Evolutionary conservation across 345 rosid genomes (phyloP).

Genomic region (Kernera saxatilis): DNA sequence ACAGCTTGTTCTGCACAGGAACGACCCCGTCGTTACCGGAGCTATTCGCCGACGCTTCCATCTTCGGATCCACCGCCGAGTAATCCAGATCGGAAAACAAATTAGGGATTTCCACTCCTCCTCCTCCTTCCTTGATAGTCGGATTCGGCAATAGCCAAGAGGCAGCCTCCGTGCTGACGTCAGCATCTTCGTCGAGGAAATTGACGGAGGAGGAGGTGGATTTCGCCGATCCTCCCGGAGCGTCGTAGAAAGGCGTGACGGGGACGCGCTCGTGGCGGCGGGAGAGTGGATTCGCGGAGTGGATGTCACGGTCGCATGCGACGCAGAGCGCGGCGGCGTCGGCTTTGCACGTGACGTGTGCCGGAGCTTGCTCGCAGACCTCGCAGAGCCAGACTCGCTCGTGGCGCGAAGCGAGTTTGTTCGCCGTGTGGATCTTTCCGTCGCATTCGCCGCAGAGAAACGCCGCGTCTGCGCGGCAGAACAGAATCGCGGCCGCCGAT

Average conservation of each 20-base stretch:
- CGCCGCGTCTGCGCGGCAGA: conserved; percentile 85
- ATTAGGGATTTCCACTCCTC: conserved; percentile 40
- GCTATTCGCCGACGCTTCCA: conserved; percentile 57
- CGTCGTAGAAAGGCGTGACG: conserved; percentile 56
- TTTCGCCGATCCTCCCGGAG: neutral
- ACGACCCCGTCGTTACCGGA: conserved; percentile 83
- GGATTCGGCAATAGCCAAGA: conserved; percentile 78
- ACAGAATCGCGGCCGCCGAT: conserved; percentile 66
- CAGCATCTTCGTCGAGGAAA: conserved; percentile 42
- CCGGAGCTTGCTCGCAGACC: conserved; percentile 94
- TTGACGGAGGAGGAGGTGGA: conserved; percentile 34
- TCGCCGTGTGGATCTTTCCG: conserved; percentile 71
- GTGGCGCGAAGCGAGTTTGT: conserved; percentile 93
- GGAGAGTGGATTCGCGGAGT: conserved; percentile 87
- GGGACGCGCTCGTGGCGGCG: conserved; percentile 82
- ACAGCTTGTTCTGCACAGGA: conserved; percentile 46
- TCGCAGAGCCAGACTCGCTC: conserved; percentile 82
- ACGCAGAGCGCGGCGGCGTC: conserved; percentile 91
- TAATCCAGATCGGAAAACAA: conserved; percentile 63
- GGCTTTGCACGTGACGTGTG: conserved; percentile 89
- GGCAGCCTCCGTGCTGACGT: conserved; percentile 60
- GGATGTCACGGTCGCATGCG: conserved; percentile 88
- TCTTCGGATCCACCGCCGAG: conserved; percentile 47
- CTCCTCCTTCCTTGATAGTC: conserved; percentile 12
- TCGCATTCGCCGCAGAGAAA: conserved; percentile 83